These are phyloP conservation scores for Boletus subcaerulescens DNA, from an alignment of 768 basidiomycete genomes.

Conservation along the genomic window DNA sequence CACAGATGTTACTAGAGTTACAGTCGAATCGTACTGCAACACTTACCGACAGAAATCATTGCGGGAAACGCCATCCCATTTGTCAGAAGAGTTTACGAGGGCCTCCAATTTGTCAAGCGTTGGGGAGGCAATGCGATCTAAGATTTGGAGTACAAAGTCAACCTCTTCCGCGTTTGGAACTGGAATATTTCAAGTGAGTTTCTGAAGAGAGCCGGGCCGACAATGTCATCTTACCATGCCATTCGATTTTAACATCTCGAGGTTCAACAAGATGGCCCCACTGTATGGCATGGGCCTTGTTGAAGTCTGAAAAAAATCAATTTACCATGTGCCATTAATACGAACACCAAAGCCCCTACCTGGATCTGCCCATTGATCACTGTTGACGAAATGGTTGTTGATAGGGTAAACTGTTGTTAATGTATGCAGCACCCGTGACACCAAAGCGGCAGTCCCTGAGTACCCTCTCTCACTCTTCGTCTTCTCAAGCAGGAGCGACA, in stretches of 20 bases:
- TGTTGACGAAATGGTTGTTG: slow-evolving; percentile 79
- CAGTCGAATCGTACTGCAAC: neutral
- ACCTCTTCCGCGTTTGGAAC: slow-evolving; percentile 56
- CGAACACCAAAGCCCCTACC: slow-evolving; percentile 42
- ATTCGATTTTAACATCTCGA: slow-evolving; percentile 78
- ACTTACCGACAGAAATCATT: slow-evolving; percentile 83
- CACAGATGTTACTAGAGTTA: slow-evolving; percentile 1
- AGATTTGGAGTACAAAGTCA: slow-evolving; percentile 72
- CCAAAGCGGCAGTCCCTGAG: slow-evolving; percentile 70
- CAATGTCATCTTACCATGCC: slow-evolving; percentile 61
- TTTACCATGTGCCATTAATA: slow-evolving; percentile 5
- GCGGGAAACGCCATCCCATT: slow-evolving; percentile 63
- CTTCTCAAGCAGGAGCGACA: slow-evolving; percentile 68
- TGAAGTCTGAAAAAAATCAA: slow-evolving; percentile 49
- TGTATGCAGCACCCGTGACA: slow-evolving; percentile 73
- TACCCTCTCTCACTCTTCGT: slow-evolving; percentile 90
- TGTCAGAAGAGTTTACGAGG: slow-evolving; percentile 49
- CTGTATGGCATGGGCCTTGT: slow-evolving; percentile 55
- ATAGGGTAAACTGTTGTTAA: slow-evolving; percentile 72
- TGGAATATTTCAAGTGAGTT: slow-evolving; percentile 33
- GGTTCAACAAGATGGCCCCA: slow-evolving; percentile 84
- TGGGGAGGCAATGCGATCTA: slow-evolving; percentile 66
- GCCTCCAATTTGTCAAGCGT: slow-evolving; percentile 63
- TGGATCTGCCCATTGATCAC: slow-evolving; percentile 72
- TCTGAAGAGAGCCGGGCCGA: slow-evolving; percentile 6